phyloP scores from a whole-genome alignment of 169 alveolate species.

The Plasmodium falciparum region DNA sequence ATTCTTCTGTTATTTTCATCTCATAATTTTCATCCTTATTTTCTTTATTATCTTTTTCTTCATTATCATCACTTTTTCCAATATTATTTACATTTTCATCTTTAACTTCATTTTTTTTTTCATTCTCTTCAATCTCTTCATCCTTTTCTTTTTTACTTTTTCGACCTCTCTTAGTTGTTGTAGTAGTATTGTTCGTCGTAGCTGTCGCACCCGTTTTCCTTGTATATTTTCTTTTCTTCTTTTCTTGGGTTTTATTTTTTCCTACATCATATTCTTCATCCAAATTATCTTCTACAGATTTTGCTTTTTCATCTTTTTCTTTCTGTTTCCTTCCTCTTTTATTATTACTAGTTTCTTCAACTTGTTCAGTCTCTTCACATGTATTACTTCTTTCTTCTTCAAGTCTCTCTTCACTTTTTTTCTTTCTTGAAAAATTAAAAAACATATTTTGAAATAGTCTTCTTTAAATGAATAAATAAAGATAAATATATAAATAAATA shows the following conservation, averaged over 20 bases:
- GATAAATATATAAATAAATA: conserved; percentile 1
- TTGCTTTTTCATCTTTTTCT: conserved; percentile 12
- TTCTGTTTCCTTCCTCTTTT: not conserved
- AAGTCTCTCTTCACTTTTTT: conserved; percentile 46
- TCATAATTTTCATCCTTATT: conserved; percentile 82
- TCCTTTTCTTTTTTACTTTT: conserved; percentile 10
- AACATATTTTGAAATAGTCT: conserved; percentile 20
- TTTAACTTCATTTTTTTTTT: not conserved
- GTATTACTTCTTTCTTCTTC: conserved; percentile 15
- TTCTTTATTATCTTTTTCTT: conserved; percentile 66
- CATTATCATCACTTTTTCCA: not conserved
- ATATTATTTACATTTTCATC: not conserved
- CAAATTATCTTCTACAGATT: not conserved
- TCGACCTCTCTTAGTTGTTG: conserved; percentile 2
- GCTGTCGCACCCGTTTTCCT: not conserved
- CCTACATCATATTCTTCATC: conserved; percentile 25
- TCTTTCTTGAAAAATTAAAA: conserved; percentile 25
- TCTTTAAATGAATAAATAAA: not conserved
- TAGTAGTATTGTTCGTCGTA: too few relatives aligned
- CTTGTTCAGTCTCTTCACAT: not conserved
- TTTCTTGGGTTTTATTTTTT: conserved; percentile 14
- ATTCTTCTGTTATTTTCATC: conserved; percentile 89
- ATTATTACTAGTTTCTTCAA: conserved; percentile 14
- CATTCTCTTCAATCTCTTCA: conserved; percentile 13
- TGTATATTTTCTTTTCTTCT: conserved; percentile 4